Percentiles rank a stretch among this genome's conserved stretches.
These are phyloP conservation scores for Monosporozyma solicola DNA, from an alignment of 805 yeast genomes.

Conservation along the genomic window DNA sequence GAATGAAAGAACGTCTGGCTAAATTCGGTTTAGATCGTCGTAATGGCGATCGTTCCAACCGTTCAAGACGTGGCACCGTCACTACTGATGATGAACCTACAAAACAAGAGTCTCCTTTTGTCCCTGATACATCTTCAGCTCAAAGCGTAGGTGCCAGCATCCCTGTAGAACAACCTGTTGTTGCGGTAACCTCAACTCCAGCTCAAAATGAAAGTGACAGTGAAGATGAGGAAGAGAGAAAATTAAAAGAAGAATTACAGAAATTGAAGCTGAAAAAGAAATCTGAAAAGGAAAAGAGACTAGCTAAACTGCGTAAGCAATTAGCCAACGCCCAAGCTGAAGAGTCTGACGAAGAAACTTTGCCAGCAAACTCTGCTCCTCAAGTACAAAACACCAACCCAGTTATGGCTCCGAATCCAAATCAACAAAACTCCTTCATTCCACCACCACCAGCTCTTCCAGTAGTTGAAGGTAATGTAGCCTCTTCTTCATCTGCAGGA, in stretches of 20 bases:
- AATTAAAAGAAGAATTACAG: slow-evolving; percentile 32
- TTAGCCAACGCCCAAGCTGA: slow-evolving; percentile 44
- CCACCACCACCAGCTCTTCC: slow-evolving; percentile 1
- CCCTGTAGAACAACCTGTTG: background rate
- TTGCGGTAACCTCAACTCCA: background rate
- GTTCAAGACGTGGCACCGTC: slow-evolving; percentile 3
- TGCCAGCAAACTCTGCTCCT: slow-evolving; percentile 1
- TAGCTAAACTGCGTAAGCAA: slow-evolving; percentile 49
- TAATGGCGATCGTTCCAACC: slow-evolving; percentile 1
- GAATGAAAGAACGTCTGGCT: slow-evolving; percentile 81
- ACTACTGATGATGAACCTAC: background rate
- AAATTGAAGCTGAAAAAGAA: slow-evolving; percentile 43
- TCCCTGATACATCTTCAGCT: slow-evolving; percentile 1
- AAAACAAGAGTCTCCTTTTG: slow-evolving; percentile 1
- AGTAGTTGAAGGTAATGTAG: background rate
- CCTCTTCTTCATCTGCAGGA: background rate
- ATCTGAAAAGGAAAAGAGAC: slow-evolving; percentile 49
- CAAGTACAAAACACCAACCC: background rate
- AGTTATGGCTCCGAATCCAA: background rate
- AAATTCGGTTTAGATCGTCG: slow-evolving; percentile 59
- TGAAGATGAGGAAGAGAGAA: slow-evolving; percentile 41
- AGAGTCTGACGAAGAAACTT: slow-evolving; percentile 29
- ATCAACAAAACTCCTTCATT: background rate
- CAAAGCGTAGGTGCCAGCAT: background rate
- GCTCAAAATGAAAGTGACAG: slow-evolving; percentile 25